Conservation (phyloP, 768 basidiomycete genomes). For the Leucosporidium creatinivorum region DNA sequence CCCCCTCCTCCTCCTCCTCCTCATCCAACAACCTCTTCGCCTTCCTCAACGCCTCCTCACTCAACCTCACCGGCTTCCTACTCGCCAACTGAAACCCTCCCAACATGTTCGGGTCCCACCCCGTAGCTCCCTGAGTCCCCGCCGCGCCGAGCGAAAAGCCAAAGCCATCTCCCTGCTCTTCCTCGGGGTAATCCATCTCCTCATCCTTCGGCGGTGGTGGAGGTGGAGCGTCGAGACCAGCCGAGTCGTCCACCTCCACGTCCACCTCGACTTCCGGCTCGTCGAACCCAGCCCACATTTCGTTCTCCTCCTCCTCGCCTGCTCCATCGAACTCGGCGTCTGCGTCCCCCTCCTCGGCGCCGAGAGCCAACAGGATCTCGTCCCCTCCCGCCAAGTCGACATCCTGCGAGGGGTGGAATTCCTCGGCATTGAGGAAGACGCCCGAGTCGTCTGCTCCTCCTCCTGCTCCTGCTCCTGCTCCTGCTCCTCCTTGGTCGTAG, state of each 20-base stretch:
- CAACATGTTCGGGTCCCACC: no score
- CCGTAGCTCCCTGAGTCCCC: no score
- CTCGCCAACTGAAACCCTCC: no score
- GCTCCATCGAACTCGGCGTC: slow-evolving; percentile 2
- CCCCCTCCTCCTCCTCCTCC: no score
- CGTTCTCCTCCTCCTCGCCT: slow-evolving; percentile 26
- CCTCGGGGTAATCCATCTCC: background rate
- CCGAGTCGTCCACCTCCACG: no score
- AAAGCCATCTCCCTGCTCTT: background rate
- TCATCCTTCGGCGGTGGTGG: no score
- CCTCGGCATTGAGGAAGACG: background rate
- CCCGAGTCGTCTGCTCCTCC: slow-evolving; percentile 22
- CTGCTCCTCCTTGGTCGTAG: background rate
- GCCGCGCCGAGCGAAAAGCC: no score
- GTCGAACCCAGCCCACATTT: slow-evolving; percentile 30
- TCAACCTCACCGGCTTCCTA: no score
- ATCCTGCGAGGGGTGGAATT: background rate
- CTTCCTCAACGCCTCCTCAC: no score
- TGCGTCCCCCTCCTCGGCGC: background rate
- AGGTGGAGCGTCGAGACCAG: no score
- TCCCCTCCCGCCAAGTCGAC: background rate
- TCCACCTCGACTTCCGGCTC: slow-evolving; percentile 15
- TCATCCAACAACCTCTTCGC: no score
- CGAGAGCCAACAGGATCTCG: background rate
- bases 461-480: background rate